Percentiles rank a stretch among this genome's conserved stretches.
phyloP scores from a whole-genome alignment of 805 yeast genomes.

The Blastobotrys chiropterorum region DNA sequence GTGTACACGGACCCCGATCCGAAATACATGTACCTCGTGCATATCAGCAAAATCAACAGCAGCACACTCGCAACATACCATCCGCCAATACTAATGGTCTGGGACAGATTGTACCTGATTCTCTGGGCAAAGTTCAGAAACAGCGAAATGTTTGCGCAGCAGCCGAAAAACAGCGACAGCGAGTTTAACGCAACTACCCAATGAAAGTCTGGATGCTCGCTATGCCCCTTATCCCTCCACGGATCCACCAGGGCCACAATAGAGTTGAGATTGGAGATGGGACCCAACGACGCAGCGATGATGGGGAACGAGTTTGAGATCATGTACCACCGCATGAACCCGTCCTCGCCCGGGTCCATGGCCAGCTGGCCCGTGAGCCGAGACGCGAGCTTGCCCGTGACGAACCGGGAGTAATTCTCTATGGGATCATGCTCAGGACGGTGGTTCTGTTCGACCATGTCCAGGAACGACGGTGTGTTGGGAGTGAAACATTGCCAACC shows the following conservation, averaged over 20 bases:
- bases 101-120: slow-evolving; percentile 55
- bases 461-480: background rate
- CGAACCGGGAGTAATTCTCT: background rate
- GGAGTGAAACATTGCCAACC: background rate
- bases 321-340: slow-evolving; percentile 47
- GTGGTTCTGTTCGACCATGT: background rate
- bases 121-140: slow-evolving; percentile 56
- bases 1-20: slow-evolving; percentile 19
- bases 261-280: slow-evolving; percentile 68
- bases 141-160: slow-evolving; percentile 61
- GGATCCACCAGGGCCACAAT: slow-evolving; percentile 62
- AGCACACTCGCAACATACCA: slow-evolving; percentile 58
- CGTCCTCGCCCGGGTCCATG: slow-evolving; percentile 9
- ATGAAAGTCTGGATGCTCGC: slow-evolving; percentile 24
- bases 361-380: background rate
- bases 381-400: background rate
- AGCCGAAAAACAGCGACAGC: slow-evolving; percentile 57
- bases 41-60: slow-evolving; percentile 44
- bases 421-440: background rate
- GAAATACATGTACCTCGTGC: slow-evolving; percentile 32
- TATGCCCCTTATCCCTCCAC: slow-evolving; percentile 45
- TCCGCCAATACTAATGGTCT: slow-evolving; percentile 52
- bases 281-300: slow-evolving; percentile 71
- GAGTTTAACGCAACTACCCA: slow-evolving; percentile 54
- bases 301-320: slow-evolving; percentile 68